Conservation (phyloP, 495 filamentous ascomycete species). For the Physcia stellaris region DNA sequence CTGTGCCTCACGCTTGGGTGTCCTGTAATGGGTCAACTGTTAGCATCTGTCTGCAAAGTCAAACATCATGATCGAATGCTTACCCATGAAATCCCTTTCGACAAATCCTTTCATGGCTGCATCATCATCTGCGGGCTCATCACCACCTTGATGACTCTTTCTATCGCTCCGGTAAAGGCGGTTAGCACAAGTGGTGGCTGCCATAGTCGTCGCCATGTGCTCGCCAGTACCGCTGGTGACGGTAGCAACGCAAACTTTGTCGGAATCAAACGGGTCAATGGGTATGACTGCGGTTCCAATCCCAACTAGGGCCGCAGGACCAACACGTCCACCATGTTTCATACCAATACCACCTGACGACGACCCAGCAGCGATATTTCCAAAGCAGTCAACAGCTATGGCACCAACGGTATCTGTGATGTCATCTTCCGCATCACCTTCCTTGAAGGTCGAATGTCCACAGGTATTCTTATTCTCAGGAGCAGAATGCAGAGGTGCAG, state of each 20-base stretch:
- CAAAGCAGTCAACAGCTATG: slow-evolving; percentile 73
- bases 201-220: slow-evolving; percentile 88
- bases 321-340: slow-evolving; percentile 84
- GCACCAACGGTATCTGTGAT: slow-evolving; percentile 93
- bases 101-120: slow-evolving; percentile 59
- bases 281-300: slow-evolving; percentile 83
- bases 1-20: slow-evolving; percentile 66
- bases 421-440: slow-evolving; percentile 21
- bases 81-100: slow-evolving; percentile 63
- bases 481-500: too few species aligned
- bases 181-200: slow-evolving; percentile 63
- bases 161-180: slow-evolving; percentile 55
- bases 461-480: too few species aligned
- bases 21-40: slow-evolving; percentile 21
- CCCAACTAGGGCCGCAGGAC: slow-evolving; percentile 83
- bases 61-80: slow-evolving; percentile 2
- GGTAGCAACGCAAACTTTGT: slow-evolving; percentile 50
- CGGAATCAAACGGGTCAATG: slow-evolving; percentile 42
- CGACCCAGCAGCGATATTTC: slow-evolving; percentile 89
- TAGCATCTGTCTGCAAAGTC: slow-evolving; percentile 5
- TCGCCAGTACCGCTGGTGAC: slow-evolving; percentile 92
- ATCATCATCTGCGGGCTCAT: slow-evolving; percentile 55
- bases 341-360: slow-evolving; percentile 98
- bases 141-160: slow-evolving; percentile 41
- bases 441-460: too few species aligned